Evolutionary conservation across 768 basidiomycete species (phyloP), one percentile per base, ranked within the genome.

Genomic region (Tricholoma matsutake): DNA sequence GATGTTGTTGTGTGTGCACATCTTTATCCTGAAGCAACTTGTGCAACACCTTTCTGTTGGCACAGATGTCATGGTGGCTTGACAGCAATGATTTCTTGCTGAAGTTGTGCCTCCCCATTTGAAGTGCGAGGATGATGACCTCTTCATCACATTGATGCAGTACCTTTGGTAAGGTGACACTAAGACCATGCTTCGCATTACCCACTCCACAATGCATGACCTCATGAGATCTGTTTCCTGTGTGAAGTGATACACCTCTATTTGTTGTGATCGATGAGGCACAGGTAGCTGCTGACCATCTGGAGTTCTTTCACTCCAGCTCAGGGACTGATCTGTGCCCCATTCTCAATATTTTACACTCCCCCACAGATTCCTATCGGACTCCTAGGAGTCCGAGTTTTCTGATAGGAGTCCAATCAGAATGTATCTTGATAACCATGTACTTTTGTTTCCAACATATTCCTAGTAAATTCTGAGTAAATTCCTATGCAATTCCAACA

Each of bases 221-320:
- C 52, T 28, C 28, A 54, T 29, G 16, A 54, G 52, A 54, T 54
- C 18, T 31, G 52, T 54, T 54, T 54, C 52, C 52, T 54, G 13
- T 9, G 18, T 18, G 52, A 54, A 32, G 29, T 8, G 29, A 13
- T 29, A 31, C 11, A 32, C 52, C 29, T 54, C 45, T 61, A 32
- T 64, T 64, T 22, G 60, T 57, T n/a, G 63, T 64, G 56, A 32
- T 64, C 60, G 60, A 64, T 53, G 63, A 64, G 57, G 63, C 52
- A 20, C 63, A 64, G 53, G 63, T 49, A 56, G 63, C 63, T 53
- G 60, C 63, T 45, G 52, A 61, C 20, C 20, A 57, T 43, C 51
- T 57, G 31, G 18, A 58, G 28, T 64, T 16, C 52, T 59, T 61
- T 47, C 60, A 31, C 54, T 61, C 63, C 45, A 49, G 20, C 3